phyloP scores from a whole-genome alignment of 2,329 filamentous ascomycete species.

The Ascochyta koolunga region DNA sequence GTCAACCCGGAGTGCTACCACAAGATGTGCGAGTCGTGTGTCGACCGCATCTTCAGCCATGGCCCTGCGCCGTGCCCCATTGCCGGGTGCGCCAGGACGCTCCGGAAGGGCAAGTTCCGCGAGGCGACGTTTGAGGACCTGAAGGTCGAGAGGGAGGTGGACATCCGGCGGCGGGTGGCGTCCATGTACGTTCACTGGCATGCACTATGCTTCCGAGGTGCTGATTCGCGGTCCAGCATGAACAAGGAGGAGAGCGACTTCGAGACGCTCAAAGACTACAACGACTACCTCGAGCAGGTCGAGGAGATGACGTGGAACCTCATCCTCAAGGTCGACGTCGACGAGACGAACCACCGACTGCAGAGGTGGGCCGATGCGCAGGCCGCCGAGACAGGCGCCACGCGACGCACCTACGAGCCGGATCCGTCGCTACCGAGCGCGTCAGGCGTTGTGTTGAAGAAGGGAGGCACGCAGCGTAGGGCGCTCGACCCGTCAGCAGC shows the following conservation, averaged over 20 bases:
- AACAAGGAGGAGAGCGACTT: constrained; percentile 93
- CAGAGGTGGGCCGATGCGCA: constrained; percentile 76
- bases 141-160: constrained; percentile 87
- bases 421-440: constrained; percentile 24
- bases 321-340: constrained; percentile 71
- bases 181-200: constrained; percentile 46
- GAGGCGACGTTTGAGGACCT: constrained; percentile 90
- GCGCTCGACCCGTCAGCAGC: constrained; percentile 34
- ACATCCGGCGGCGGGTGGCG: constrained; percentile 81
- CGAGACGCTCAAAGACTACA: constrained; percentile 79
- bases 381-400: constrained; percentile 57
- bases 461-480: constrained; percentile 68
- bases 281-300: constrained; percentile 92
- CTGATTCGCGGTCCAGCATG: constrained; percentile 61
- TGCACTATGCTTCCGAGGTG: constrained; percentile 34
- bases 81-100: constrained; percentile 82
- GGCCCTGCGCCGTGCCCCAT: constrained; percentile 93
- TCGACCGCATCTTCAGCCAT: constrained; percentile 89
- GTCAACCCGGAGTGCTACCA: constrained; percentile 99
- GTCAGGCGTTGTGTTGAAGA: constrained; percentile 58
- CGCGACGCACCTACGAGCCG: constrained; percentile 40
- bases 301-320: constrained; percentile 91
- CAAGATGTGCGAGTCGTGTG: constrained; percentile 96
- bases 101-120: constrained; percentile 84
- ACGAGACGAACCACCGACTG: constrained; percentile 66